Base-by-base conservation (phyloP, 805 yeast genomes). In the Candida ulmi region DNA sequence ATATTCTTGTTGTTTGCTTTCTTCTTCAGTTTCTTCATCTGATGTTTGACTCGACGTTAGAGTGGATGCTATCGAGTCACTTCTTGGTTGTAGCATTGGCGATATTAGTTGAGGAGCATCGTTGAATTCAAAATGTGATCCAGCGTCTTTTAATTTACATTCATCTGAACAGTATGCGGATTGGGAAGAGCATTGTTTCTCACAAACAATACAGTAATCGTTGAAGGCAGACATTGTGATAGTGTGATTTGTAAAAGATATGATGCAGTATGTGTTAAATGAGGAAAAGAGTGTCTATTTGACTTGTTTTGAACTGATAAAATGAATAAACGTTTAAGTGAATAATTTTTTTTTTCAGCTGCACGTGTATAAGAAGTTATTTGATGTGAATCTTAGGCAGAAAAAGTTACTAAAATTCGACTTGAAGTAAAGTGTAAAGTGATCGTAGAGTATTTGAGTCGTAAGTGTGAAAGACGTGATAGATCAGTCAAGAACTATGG, bases 161-260 rank as follows among this genome's bases (percentile, higher is more conserved):
- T 51, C 51, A 30, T 68, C 71, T 7, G 75, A 69, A 60, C 77
- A 72, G 61, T 71, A 72, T 40, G 68, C 68, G 11, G 66, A 49
- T 21, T 65, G 66, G 11, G 57, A 52, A 11, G 67, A 49, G 54
- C 76, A 72, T 45, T 67, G 65, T 50, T 68, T 71, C 50, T 76
- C 80, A 58, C 83, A 76, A 41, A 72, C 78, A 35, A 73, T 65
- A 63, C 83, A 76, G 58, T 61, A 76, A 54, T 76, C 81, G 52
- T 69, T 72, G 46, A 65, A 59, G 46, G 77, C 69, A 36, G 62
- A 47, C 57, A 54, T 54, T 24, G 15, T 43, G 29, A 11, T 28
- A 18, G n/a, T 11, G 30, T 33, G 7, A 26, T n/a, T 16, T 11
- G 23, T n/a, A n/a, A n/a, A n/a, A n/a, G 13, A 17, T 25, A 17